phyloP scores from a whole-genome alignment of 768 basidiomycete species.

The Podaxis carcinomalis region DNA sequence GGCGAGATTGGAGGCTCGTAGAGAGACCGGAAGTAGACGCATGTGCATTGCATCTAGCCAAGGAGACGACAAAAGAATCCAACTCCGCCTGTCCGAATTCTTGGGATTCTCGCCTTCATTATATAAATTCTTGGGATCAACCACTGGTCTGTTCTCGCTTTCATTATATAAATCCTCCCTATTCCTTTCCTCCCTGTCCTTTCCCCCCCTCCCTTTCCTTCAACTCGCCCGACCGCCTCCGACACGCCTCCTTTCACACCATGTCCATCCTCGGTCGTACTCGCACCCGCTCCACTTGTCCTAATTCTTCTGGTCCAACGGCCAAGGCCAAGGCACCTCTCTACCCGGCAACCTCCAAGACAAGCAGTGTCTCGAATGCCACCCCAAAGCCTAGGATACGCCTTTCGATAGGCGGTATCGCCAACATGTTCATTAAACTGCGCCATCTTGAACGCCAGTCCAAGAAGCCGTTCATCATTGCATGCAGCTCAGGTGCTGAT shows the following conservation, averaged over 20 bases:
- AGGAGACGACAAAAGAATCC: not conserved
- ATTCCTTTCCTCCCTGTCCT: not conserved
- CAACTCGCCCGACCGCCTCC: not conserved
- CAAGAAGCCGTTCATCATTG: conserved; percentile 25
- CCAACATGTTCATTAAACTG: conserved; percentile 52
- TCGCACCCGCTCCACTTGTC: not conserved
- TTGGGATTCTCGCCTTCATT: not conserved
- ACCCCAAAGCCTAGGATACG: conserved; percentile 10
- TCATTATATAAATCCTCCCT: not conserved
- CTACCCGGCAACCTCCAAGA: not conserved
- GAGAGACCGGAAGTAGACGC: not conserved
- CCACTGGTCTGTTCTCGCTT: too few species aligned
- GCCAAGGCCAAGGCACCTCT: not conserved
- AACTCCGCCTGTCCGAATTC: not conserved
- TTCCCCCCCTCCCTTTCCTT: not conserved
- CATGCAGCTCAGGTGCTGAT: conserved; percentile 31
- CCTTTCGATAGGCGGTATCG: conserved; percentile 36
- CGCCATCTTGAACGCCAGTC: conserved; percentile 30
- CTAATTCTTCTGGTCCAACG: not conserved
- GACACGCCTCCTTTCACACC: not conserved
- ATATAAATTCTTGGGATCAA: conserved; percentile 1
- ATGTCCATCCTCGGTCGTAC: conserved; percentile 11
- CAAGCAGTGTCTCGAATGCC: not conserved
- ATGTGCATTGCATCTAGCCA: not conserved
- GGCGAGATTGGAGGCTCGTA: not conserved